Percentiles rank a stretch among this genome's conserved stretches.
These are phyloP conservation scores for Russula sp. DNA, from an alignment of 768 basidiomycete species.

Conservation along the genomic window DNA sequence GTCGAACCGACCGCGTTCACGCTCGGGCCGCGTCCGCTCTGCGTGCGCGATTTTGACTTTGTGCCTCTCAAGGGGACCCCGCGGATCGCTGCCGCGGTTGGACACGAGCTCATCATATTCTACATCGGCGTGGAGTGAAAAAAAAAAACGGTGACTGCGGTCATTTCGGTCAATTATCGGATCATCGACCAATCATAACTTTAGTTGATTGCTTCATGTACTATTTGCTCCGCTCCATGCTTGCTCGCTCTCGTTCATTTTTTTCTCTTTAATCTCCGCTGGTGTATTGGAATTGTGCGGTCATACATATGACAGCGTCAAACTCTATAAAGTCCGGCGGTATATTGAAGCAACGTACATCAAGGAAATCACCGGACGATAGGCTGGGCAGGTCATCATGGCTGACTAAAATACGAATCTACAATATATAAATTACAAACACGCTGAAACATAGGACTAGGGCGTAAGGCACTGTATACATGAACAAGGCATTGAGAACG, in stretches of 20 bases:
- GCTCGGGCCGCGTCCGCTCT: slow-evolving; percentile 56
- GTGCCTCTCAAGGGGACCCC: slow-evolving; percentile 54
- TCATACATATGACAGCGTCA: neutral
- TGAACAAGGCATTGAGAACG: slow-evolving; percentile 1
- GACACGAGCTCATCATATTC: slow-evolving; percentile 52
- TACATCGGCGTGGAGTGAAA: slow-evolving; percentile 56
- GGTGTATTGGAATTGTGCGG: neutral
- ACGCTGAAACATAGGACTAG: neutral
- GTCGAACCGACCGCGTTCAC: slow-evolving; percentile 56
- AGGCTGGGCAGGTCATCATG: neutral
- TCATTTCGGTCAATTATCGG: neutral
- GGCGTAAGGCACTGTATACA: slow-evolving; percentile 7
- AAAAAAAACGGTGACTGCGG: neutral
- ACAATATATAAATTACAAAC: slow-evolving; percentile 21
- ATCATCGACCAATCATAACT: neutral
- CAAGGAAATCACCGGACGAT: neutral
- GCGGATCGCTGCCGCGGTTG: slow-evolving; percentile 62
- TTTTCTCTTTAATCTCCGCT: neutral
- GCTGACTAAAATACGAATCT: slow-evolving; percentile 11
- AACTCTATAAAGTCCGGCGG: neutral
- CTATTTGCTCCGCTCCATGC: too few species aligned
- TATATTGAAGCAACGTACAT: neutral
- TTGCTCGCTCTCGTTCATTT: neutral
- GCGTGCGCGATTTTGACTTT: slow-evolving; percentile 74
- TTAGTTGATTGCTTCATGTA: too few species aligned